phyloP scores from a whole-genome alignment of 192 early-diverging fungal species.

The Entomortierella chlamydospora region DNA sequence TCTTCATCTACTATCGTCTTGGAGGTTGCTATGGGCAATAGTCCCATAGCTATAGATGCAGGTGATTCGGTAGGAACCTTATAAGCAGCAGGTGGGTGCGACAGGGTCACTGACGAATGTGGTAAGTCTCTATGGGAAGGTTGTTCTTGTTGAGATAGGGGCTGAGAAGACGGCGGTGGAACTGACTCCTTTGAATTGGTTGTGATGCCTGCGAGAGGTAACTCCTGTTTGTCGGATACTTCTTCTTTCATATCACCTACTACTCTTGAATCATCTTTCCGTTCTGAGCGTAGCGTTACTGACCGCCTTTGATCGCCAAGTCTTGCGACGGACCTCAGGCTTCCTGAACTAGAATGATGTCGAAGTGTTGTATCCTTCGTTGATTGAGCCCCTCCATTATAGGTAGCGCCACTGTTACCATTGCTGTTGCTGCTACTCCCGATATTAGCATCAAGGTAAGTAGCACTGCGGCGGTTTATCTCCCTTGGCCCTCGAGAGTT shows the following conservation, averaged over 20 bases:
- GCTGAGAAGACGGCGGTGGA: background rate
- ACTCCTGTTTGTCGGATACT: background rate
- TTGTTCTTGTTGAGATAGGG: slow-evolving; percentile 6
- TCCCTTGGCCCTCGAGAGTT: slow-evolving; percentile 7
- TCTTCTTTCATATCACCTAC: background rate
- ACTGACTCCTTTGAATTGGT: background rate
- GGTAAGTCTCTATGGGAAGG: background rate
- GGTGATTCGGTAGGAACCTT: slow-evolving; percentile 19
- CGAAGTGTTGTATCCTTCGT: slow-evolving; percentile 9
- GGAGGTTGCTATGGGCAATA: background rate
- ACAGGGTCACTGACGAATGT: background rate
- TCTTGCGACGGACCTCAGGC: slow-evolving; percentile 35
- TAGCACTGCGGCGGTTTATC: background rate
- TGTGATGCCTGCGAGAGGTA: background rate
- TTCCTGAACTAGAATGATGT: slow-evolving; percentile 42
- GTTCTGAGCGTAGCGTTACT: background rate
- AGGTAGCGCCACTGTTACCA: background rate
- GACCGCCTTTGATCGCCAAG: slow-evolving; percentile 20
- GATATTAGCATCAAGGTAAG: background rate
- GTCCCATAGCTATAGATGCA: background rate
- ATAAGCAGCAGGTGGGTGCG: slow-evolving; percentile 16
- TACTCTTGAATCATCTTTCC: background rate
- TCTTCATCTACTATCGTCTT: slow-evolving; percentile 49
- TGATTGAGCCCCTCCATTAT: background rate
- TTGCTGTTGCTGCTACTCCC: too few relatives aligned